Evolutionary conservation across 768 basidiomycete genomes (phyloP).

Genomic region (Steccherinum ochraceum): DNA sequence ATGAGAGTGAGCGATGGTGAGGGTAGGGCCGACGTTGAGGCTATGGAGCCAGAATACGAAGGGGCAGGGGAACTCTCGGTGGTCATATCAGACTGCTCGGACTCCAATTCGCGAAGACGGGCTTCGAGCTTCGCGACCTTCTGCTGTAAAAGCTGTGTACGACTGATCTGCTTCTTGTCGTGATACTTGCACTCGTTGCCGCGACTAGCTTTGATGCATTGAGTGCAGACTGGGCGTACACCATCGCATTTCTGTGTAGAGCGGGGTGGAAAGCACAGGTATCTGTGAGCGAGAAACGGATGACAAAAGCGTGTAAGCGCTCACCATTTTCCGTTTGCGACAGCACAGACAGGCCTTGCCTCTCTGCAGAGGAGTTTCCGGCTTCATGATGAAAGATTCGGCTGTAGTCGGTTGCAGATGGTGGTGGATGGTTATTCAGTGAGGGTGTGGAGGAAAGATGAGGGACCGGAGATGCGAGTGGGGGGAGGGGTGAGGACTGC

Average conservation of each 20-base stretch:
- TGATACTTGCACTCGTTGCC: slow-evolving; percentile 50
- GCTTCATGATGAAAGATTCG: slow-evolving; percentile 26
- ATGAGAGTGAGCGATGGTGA: slow-evolving; percentile 3
- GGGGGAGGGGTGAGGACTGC: background rate
- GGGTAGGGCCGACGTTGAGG: slow-evolving; percentile 7
- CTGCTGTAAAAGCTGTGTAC: slow-evolving; percentile 52
- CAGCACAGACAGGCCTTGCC: slow-evolving; percentile 35
- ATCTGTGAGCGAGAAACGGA: background rate
- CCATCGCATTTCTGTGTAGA: slow-evolving; percentile 55
- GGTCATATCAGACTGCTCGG: slow-evolving; percentile 22
- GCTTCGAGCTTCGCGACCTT: slow-evolving; percentile 48
- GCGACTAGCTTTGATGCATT: slow-evolving; percentile 50
- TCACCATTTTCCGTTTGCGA: slow-evolving; percentile 33
- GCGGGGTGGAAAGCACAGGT: too few relatives aligned
- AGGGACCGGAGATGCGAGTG: too few relatives aligned
- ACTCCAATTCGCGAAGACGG: slow-evolving; percentile 48
- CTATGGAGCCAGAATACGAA: slow-evolving; percentile 11
- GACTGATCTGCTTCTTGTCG: slow-evolving; percentile 52
- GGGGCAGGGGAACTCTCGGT: slow-evolving; percentile 19
- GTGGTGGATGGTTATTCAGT: background rate
- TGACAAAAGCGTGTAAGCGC: slow-evolving; percentile 2
- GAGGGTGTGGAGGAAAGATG: too few relatives aligned
- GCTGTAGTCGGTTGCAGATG: background rate
- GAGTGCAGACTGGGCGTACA: slow-evolving; percentile 45
- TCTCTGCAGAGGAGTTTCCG: slow-evolving; percentile 27